These are phyloP conservation scores for Cupressus sempervirens DNA, from an alignment of 75 land plant species.

Conservation along the genomic window DNA sequence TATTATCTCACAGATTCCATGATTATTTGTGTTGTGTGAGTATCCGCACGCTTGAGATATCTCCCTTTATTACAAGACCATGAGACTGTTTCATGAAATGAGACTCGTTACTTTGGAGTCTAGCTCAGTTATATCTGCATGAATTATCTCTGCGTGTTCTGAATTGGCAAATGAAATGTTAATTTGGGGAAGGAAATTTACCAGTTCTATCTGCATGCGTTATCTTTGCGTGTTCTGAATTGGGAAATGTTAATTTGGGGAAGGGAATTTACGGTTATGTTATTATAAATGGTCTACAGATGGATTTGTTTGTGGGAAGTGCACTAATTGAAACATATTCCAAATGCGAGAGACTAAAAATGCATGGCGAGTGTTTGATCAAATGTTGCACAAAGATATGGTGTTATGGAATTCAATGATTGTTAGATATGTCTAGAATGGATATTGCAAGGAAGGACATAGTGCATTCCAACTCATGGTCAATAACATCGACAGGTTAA, in stretches of 20 bases:
- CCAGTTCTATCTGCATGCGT: slow-evolving; percentile 23
- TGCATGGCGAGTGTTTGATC: slow-evolving; percentile 43
- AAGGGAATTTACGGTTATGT: slow-evolving; percentile 49
- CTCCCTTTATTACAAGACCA: too few species aligned
- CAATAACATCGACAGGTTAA: too few species aligned
- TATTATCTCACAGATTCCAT: too few species aligned
- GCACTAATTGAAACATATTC: slow-evolving; percentile 67
- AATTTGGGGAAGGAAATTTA: too few species aligned
- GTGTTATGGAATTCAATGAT: slow-evolving; percentile 67
- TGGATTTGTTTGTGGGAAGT: slow-evolving; percentile 34
- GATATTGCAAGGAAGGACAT: slow-evolving; percentile 30
- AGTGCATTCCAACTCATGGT: too few species aligned
- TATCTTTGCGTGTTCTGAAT: slow-evolving; percentile 44
- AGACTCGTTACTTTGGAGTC: too few species aligned
- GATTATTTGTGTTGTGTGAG: too few species aligned
- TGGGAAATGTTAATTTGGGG: slow-evolving; percentile 37
- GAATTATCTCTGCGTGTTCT: too few species aligned
- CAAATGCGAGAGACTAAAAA: slow-evolving; percentile 33
- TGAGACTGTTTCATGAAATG: too few species aligned
- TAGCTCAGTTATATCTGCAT: too few species aligned
- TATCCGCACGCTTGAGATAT: too few species aligned
- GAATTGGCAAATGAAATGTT: too few species aligned
- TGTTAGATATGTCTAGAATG: slow-evolving; percentile 33
- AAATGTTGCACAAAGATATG: slow-evolving; percentile 14
- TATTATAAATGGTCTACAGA: slow-evolving; percentile 22